phyloP scores from a whole-genome alignment of 345 rosid genomes.

The Eucalyptus sideroxylon region DNA sequence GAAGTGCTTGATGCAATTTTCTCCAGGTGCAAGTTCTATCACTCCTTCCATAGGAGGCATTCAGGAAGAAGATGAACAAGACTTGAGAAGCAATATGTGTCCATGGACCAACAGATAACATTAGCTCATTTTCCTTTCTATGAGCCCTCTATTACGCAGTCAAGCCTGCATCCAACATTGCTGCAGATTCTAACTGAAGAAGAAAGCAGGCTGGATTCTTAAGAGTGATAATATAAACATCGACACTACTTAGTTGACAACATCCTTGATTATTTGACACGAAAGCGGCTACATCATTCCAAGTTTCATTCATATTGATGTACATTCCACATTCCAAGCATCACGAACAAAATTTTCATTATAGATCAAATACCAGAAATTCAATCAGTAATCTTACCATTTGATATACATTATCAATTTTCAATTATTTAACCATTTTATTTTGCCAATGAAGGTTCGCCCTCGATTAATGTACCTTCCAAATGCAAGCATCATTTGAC shows the following conservation, averaged over 20 bases:
- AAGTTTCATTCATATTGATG: not conserved
- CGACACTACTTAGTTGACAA: not conserved
- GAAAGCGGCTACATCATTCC: not conserved
- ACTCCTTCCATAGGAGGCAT: not conserved
- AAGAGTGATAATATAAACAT: not conserved
- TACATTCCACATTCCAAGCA: not conserved
- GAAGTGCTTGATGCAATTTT: not conserved
- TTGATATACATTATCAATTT: not conserved
- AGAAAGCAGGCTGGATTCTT: not conserved
- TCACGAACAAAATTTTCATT: not conserved
- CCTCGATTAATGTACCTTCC: not conserved
- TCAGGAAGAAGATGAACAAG: not conserved
- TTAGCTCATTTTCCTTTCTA: not conserved
- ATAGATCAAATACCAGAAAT: not conserved
- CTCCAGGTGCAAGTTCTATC: not conserved
- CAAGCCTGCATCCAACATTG: not conserved
- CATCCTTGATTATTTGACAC: not conserved
- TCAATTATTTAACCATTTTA: not conserved
- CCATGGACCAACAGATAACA: not conserved
- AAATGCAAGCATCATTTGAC: not conserved
- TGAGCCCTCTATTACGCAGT: not conserved
- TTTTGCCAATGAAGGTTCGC: not conserved
- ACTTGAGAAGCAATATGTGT: not conserved
- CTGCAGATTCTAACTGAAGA: not conserved
- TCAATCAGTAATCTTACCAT: not conserved